Evolutionary conservation across 1,284 basidiomycete genomes (phyloP), one percentile per base, ranked within the genome.

Genomic region (Cryptococcus sp.): DNA sequence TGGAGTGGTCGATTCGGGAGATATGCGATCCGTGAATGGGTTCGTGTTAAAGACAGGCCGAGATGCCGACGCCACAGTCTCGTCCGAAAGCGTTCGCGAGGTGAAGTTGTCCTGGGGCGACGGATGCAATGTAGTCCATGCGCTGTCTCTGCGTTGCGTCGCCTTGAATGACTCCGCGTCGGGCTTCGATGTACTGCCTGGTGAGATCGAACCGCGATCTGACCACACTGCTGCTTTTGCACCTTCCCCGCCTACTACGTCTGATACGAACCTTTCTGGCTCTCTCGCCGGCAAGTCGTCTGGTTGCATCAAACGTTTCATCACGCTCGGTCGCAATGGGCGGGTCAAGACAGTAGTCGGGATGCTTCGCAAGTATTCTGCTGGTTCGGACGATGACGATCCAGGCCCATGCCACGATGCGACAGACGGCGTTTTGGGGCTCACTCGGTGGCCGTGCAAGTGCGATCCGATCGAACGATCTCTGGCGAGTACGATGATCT

Each of bases 311-410:
- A 61, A 54, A 1, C 54, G 39, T 16, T 59, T 61, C 45, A 75
- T 64, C 4, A 69, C 65, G n/a, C 65, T 67, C 3, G 70, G 72
- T 54, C 70, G 69, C 66, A 73, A 46, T 25, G 59, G 57, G 23
- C 55, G 38, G n/a, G 53, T 35, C 15, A 64, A 47, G 27, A 48
- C 35, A 7, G 47, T 59, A 22, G 51, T 61, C 1, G 54, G 54
- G 40, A 59, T 48, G 1, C 54, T 50, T 19, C 31, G 38, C 5
- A 62, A 54, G 42, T 54, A 59, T 22, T 59, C 54, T 5, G 31
- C 13, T n/a, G 42, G 42, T 19, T 19, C 22, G 2, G 38, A 17
- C 11, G 50, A 53, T 17, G 35, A 22, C 15, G 17, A 19, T 16
- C 7, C 4, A 35, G 7, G 31, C 31, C 8, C 4, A 35, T 35